A percentile compares a stretch with the other conserved stretches of the same genome.
Evolutionary conservation across 1,139 yeast species (phyloP).

Genomic region (Debaryomyces psychrophilus): DNA sequence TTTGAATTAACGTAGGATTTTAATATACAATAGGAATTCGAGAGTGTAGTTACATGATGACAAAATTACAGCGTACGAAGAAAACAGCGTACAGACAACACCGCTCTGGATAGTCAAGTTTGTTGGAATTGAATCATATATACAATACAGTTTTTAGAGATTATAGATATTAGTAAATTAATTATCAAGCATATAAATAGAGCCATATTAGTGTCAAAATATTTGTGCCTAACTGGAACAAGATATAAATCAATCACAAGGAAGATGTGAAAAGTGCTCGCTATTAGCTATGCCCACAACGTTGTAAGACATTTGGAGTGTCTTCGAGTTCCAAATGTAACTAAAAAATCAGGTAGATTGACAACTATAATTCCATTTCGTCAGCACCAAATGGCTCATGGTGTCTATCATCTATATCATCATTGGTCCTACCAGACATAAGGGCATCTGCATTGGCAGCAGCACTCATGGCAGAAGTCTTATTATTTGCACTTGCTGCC

Average conservation of each 20-base stretch:
- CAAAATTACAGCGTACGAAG: not conserved
- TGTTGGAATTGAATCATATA: not conserved
- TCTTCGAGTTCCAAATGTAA: not conserved
- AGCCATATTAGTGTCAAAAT: not conserved
- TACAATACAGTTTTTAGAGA: not conserved
- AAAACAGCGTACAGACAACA: too few relatives aligned
- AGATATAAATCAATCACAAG: not conserved
- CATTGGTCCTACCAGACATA: constrained; percentile 39
- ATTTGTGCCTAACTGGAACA: not conserved
- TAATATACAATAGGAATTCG: not conserved
- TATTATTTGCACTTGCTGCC: constrained; percentile 14
- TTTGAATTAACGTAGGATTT: too few relatives aligned
- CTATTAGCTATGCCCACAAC: too few relatives aligned
- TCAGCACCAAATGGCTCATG: constrained; percentile 67
- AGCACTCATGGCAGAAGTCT: constrained; percentile 11
- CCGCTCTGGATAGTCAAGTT: too few relatives aligned
- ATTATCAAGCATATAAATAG: not conserved
- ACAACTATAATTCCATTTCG: constrained; percentile 62
- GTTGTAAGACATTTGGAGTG: too few relatives aligned
- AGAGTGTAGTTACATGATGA: not conserved
- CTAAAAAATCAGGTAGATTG: not conserved
- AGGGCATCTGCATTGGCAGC: constrained; percentile 18
- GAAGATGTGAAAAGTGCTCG: not conserved
- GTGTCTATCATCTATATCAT: constrained; percentile 46
- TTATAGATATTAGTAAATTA: not conserved